phyloP scores from a whole-genome alignment of 805 yeast genomes.

The Candida mattraensis region DNA sequence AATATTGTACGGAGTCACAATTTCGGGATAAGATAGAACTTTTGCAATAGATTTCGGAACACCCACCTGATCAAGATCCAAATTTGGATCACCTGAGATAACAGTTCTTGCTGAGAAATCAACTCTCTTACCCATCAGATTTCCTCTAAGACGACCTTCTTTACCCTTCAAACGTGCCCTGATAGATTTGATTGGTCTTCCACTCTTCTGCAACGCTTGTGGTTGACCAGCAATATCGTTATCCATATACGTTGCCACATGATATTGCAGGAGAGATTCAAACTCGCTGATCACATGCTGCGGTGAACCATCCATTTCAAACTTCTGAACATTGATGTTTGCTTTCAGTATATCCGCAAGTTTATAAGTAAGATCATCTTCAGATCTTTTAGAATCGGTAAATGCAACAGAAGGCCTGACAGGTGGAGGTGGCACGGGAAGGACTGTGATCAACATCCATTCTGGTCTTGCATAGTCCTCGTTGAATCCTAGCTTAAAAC shows the following conservation, averaged over 20 bases:
- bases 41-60: conserved; percentile 96
- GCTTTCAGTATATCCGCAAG: conserved; percentile 96
- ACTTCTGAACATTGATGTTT: conserved; percentile 92
- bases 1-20: conserved; percentile 96
- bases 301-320: conserved; percentile 98
- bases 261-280: conserved; percentile 92
- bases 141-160: conserved; percentile 98
- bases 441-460: conserved; percentile 96
- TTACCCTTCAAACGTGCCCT: conserved; percentile 99
- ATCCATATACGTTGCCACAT: conserved; percentile 99
- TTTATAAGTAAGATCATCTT: conserved; percentile 97
- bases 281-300: conserved; percentile 97
- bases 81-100: conserved; percentile 98
- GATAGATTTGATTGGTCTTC: conserved; percentile 97
- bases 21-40: conserved; percentile 94
- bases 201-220: conserved; percentile 96
- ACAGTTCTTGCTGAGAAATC: conserved; percentile 99
- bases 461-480: conserved; percentile 98
- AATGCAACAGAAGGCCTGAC: conserved; percentile 98
- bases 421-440: conserved; percentile 99
- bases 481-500: conserved; percentile 79
- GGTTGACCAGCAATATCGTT: conserved; percentile 99
- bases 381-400: conserved; percentile 97
- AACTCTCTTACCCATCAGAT: conserved; percentile 99
- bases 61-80: conserved; percentile 98